These are phyloP conservation scores for Aureobasidium sp. DNA, from an alignment of 2,329 filamentous ascomycete species.

Conservation along the genomic window DNA sequence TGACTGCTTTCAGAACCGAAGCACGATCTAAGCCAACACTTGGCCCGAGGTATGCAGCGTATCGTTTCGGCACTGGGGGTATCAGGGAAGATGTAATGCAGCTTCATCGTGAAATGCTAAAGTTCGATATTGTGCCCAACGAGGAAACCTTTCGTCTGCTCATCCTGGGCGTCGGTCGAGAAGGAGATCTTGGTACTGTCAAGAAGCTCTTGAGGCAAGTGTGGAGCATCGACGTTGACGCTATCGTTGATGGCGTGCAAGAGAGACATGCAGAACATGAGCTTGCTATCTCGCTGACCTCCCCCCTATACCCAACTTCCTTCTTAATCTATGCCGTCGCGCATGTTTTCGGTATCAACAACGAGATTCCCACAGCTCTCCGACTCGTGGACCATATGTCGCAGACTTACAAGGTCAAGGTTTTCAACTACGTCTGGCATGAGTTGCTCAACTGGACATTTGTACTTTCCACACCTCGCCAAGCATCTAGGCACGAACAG, in stretches of 20 bases:
- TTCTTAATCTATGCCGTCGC: slow-evolving; percentile 58
- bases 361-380: slow-evolving; percentile 50
- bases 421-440: slow-evolving; percentile 53
- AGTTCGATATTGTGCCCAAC: slow-evolving; percentile 35
- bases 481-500: neutral
- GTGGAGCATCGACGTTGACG: slow-evolving; percentile 46
- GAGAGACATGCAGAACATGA: neutral
- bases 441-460: slow-evolving; percentile 61
- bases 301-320: slow-evolving; percentile 49
- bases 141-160: slow-evolving; percentile 46
- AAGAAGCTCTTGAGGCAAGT: slow-evolving; percentile 41
- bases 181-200: slow-evolving; percentile 41
- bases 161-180: slow-evolving; percentile 44
- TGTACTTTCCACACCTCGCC: slow-evolving; percentile 39
- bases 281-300: slow-evolving; percentile 31
- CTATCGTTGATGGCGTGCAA: slow-evolving; percentile 24
- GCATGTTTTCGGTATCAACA: slow-evolving; percentile 59
- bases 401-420: slow-evolving; percentile 46
- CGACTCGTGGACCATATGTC: slow-evolving; percentile 56
- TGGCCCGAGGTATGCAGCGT: slow-evolving; percentile 15
- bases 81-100: slow-evolving; percentile 23
- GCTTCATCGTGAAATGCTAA: slow-evolving; percentile 42
- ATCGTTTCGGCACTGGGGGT: slow-evolving; percentile 21
- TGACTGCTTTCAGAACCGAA: slow-evolving; percentile 24
- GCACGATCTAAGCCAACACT: slow-evolving; percentile 10